Base-by-base conservation (phyloP, 495 filamentous ascomycete genomes). In the Lepraria neglecta region DNA sequence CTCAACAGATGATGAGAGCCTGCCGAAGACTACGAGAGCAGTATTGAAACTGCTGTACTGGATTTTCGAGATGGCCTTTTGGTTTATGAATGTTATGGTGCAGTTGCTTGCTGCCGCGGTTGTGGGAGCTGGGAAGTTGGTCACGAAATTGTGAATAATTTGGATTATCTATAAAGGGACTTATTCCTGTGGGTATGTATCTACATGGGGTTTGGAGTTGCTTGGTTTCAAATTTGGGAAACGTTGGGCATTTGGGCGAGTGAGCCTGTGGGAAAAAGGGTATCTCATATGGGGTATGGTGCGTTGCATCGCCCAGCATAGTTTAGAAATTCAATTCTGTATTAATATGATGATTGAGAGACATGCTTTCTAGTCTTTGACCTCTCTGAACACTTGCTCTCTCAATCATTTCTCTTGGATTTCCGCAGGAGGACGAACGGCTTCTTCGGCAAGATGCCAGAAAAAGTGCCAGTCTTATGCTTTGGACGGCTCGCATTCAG, bases 51-150 rank as follows among this genome's bases (percentile, higher is more conserved):
- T 65, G 6, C 35, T 69, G 42, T 69, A 67, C 40, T 65, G 62
- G 67, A 60, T 46, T 11, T 69, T 69, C 30, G 63, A 65, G 27
- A 63, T 63, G 35, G 6, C 64, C 30, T 61, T 67, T 9, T 69
- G 67, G 67, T 60, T 61, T 19, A 27, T 67, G 56, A 66, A 66
- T n/a, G 60, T 64, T n/a, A n/a, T 66, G 60, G 60, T 69, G 48
- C 59, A 67, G 40, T 15, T 69, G 21, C 45, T 67, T 24, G 67
- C 67, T 1, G 54, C 57, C 12, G 54, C 44, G 21, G 64, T 67
- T 1, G 65, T 69, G 30, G 67, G 62, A 3, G 47, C 56, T 17
- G 67, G 65, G 17, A 67, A 65, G 35, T 44, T 66, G 28, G 43
- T 69, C n/a, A 54, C 53, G 64, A 64, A 55, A 43, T 30, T 66